Evolutionary conservation across 345 rosid species (phyloP), one percentile per base, ranked within the genome.

Genomic region (Camelina laxa): DNA sequence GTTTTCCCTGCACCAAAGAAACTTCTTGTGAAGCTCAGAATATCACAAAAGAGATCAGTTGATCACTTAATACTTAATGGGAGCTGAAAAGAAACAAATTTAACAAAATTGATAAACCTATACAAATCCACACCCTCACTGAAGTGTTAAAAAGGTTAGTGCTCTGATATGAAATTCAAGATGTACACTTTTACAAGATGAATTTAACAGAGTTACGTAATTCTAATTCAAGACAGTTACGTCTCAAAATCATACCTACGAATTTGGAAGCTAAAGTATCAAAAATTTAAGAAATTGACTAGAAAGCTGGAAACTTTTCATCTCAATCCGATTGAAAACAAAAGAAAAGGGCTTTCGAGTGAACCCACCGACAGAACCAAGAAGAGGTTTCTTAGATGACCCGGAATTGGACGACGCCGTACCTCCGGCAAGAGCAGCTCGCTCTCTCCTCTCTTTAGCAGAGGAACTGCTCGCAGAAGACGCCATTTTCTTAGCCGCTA

Each of bases 401-500:
- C 71, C 86, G 4, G 88, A 70, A 61, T 58, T 75, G 45, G 85
- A 63, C 31, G 70, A 24, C 0, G 62, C 39, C 41, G 60, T 22
- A 59, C 65, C 76, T 30, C 76, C 81, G 0, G 79, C 61, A 9
- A 54, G 72, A 17, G 79, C 77, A 1, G 74, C 81, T 21, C 75
- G 81, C 24, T 83, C 85, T 53, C 83, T 77, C 79, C 81, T 80
- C 75, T 82, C 86, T 75, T 79, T 85, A 15, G 84, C 80, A 15
- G 80, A 65, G 0, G 77, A 79, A 39, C 81, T 79, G 55, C 73
- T 73, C 4, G 88, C 80, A 55, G 85, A 75, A 30, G 87, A 78
- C 10, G 93, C 89, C 80, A 87, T 83, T 77, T 86, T 92, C 88
- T 87, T 94, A 7, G 98, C 99, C 6, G 96, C 97, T 70, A 90